Conservation (phyloP, 1,284 basidiomycete genomes). For the Malassezia nana region DNA sequence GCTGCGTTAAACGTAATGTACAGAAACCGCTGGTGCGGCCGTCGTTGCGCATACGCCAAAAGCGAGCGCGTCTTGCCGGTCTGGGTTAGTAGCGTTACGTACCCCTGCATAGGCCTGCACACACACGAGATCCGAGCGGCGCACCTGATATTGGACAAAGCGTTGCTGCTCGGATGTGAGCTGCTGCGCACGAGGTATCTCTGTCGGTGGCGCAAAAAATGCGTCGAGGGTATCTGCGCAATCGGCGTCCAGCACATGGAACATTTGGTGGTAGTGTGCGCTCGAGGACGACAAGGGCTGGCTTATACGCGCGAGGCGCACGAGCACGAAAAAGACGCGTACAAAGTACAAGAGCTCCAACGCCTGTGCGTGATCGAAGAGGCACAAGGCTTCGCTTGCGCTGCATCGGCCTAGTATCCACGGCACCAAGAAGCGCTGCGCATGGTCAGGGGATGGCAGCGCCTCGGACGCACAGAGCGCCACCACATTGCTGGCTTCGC, state of each 20-base stretch:
- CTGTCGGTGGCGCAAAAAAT: slow-evolving; percentile 21
- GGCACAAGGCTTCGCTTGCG: slow-evolving; percentile 20
- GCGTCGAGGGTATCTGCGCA: slow-evolving; percentile 20
- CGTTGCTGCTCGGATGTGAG: slow-evolving; percentile 36
- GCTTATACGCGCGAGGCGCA: slow-evolving; percentile 24
- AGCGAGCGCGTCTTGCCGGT: slow-evolving; percentile 40
- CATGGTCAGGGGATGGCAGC: slow-evolving; percentile 12
- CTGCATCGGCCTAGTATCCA: slow-evolving; percentile 23
- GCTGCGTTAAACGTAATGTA: slow-evolving; percentile 42
- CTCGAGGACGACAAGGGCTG: slow-evolving; percentile 8
- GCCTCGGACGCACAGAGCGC: slow-evolving; percentile 13
- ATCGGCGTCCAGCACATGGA: slow-evolving; percentile 31
- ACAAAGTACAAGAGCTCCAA: slow-evolving; percentile 27
- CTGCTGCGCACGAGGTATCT: neutral
- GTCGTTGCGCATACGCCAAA: slow-evolving; percentile 27
- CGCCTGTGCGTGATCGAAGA: slow-evolving; percentile 23
- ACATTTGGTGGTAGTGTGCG: slow-evolving; percentile 20
- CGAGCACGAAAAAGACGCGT: slow-evolving; percentile 30
- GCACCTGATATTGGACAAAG: slow-evolving; percentile 27
- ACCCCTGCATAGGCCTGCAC: slow-evolving; percentile 38
- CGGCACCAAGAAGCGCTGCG: slow-evolving; percentile 18
- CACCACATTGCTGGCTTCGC: slow-evolving; percentile 18
- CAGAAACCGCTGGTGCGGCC: slow-evolving; percentile 29
- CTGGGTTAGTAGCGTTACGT: neutral
- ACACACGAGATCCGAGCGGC: slow-evolving; percentile 28